Evolutionary conservation across 192 early-diverging fungal species (phyloP).

Genomic region (Umbelopsis isabellina): DNA sequence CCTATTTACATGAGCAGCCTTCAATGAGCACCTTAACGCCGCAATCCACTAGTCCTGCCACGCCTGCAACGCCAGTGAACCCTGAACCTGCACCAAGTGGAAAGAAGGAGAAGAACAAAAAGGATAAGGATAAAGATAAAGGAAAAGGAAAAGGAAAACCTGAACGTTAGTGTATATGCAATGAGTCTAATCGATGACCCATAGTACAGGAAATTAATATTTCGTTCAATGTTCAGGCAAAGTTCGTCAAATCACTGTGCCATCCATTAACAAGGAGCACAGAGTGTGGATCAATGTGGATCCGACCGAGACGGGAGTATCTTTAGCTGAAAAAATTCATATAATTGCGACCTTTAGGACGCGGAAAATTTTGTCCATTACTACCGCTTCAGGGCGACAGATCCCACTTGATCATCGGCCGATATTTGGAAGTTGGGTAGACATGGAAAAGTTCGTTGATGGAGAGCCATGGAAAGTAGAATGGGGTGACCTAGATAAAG

Average conservation of each 20-base stretch:
- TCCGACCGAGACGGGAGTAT: conserved; percentile 37
- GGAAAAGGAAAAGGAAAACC: conserved; percentile 20
- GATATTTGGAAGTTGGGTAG: conserved; percentile 40
- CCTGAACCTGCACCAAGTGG: background rate
- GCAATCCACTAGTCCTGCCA: background rate
- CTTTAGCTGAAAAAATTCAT: conserved; percentile 38
- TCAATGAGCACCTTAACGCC: background rate
- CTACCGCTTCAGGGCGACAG: conserved; percentile 29
- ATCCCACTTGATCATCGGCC: conserved; percentile 37
- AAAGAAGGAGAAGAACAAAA: conserved; percentile 1
- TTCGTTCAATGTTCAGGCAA: conserved; percentile 19
- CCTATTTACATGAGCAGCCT: background rate
- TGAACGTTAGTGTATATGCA: background rate
- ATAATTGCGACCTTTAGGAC: conserved; percentile 39
- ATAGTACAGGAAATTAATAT: background rate
- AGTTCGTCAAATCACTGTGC: conserved; percentile 38
- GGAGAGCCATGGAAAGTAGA: conserved; percentile 40
- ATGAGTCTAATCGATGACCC: background rate
- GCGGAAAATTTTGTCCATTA: conserved; percentile 33
- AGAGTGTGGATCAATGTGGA: conserved; percentile 37
- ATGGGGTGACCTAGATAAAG: conserved; percentile 36
- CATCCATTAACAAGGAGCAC: conserved; percentile 38
- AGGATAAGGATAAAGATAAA: conserved; percentile 14
- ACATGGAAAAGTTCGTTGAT: conserved; percentile 33
- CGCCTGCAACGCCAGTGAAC: background rate